A percentile compares a stretch with the other conserved stretches of the same genome.
Conservation (phyloP, 768 basidiomycete species). For the Lentinula sp. region DNA sequence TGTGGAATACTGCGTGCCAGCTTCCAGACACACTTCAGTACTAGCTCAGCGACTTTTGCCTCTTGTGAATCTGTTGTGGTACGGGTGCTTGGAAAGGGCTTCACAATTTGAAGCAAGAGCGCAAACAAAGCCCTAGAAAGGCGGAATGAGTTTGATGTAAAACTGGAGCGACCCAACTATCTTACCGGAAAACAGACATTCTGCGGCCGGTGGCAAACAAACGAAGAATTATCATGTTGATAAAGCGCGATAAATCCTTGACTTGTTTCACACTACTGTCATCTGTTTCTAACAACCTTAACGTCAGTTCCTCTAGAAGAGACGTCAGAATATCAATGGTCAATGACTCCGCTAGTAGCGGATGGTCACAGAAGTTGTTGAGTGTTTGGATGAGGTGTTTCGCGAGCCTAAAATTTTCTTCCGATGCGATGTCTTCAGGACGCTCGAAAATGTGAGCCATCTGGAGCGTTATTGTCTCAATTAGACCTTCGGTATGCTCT, state of each 20-base stretch:
- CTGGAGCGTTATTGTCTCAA: slow-evolving; percentile 86
- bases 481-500: slow-evolving; percentile 75
- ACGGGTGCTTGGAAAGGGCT: slow-evolving; percentile 75
- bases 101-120: slow-evolving; percentile 75
- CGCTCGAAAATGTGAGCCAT: slow-evolving; percentile 90
- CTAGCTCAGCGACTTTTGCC: slow-evolving; percentile 86
- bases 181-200: slow-evolving; percentile 88
- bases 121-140: slow-evolving; percentile 64
- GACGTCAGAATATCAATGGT: slow-evolving; percentile 80
- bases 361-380: slow-evolving; percentile 90
- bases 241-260: slow-evolving; percentile 91
- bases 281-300: slow-evolving; percentile 90
- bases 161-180: slow-evolving; percentile 1
- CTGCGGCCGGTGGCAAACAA: slow-evolving; percentile 86
- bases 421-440: slow-evolving; percentile 63
- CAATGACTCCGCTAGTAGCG: slow-evolving; percentile 80
- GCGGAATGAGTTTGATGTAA: slow-evolving; percentile 11
- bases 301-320: slow-evolving; percentile 86
- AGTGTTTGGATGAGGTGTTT: slow-evolving; percentile 97
- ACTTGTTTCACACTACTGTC: slow-evolving; percentile 78
- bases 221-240: slow-evolving; percentile 97
- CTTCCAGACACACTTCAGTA: slow-evolving; percentile 97
- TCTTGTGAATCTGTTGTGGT: slow-evolving; percentile 73
- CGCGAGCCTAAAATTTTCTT: slow-evolving; percentile 86
- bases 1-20: slow-evolving; percentile 91